Conservation (phyloP, 257 asterid species). For the Pogostemon cablin region DNA sequence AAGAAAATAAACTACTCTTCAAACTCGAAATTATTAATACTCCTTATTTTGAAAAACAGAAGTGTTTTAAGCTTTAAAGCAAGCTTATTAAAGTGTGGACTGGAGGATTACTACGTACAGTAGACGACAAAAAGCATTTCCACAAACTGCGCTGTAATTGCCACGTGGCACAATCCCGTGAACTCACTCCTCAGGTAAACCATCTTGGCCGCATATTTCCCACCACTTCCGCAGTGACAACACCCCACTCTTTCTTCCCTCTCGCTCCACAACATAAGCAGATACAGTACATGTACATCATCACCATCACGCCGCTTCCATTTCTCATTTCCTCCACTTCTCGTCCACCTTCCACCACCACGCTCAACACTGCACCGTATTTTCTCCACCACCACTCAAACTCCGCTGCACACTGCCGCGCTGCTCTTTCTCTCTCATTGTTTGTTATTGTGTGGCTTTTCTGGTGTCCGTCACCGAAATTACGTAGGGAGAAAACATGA, state of each 20-base stretch:
- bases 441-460: not conserved
- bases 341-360: not conserved
- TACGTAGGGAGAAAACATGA: conserved; percentile 42
- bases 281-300: not conserved
- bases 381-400: conserved; percentile 12
- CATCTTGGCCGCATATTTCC: conserved; percentile 38
- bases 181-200: conserved; percentile 26
- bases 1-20: no score
- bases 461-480: not conserved
- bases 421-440: conserved; percentile 7
- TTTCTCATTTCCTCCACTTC: not conserved
- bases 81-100: no score
- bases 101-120: not conserved
- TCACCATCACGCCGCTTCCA: not conserved
- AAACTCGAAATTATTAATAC: no score
- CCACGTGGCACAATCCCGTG: conserved; percentile 51
- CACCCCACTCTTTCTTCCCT: not conserved
- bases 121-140: conserved; percentile 32
- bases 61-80: no score
- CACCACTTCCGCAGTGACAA: not conserved
- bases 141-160: conserved; percentile 15
- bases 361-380: conserved; percentile 7
- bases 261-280: not conserved
- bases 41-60: no score
- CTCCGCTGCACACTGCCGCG: conserved; percentile 5